Evolutionary conservation across 129 eudicot species (phyloP).

Genomic region (Ambrosia artemisiifolia): DNA sequence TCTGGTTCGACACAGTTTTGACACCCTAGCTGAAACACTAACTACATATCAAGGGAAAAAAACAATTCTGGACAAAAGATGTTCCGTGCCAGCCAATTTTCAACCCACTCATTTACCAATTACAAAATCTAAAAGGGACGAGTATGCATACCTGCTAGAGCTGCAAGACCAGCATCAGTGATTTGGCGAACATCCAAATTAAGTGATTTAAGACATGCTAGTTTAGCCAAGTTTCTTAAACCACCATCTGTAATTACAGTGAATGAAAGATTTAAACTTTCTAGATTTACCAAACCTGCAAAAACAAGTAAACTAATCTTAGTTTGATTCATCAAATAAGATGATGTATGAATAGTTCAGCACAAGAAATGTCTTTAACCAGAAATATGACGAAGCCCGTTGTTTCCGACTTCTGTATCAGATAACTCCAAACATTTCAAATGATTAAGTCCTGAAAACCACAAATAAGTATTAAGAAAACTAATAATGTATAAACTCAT

Average conservation of each 20-base stretch:
- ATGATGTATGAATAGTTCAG: neutral
- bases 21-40: too few relatives aligned
- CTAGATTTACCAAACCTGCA: constrained; percentile 67
- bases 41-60: too few relatives aligned
- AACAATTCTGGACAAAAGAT: neutral
- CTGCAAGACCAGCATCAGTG: constrained; percentile 90
- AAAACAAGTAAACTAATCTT: neutral
- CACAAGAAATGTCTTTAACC: constrained; percentile 39
- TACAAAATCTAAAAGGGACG: neutral
- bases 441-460: constrained; percentile 53
- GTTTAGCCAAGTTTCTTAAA: constrained; percentile 58
- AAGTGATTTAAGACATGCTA: constrained; percentile 69
- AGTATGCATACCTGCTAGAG: constrained; percentile 65
- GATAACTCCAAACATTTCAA: constrained; percentile 82
- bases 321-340: neutral
- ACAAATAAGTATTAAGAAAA: neutral
- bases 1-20: too few relatives aligned
- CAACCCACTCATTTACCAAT: neutral
- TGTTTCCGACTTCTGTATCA: constrained; percentile 92
- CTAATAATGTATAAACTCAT: neutral
- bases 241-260: constrained; percentile 82
- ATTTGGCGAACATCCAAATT: constrained; percentile 92
- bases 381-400: constrained; percentile 75
- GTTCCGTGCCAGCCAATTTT: neutral
- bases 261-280: constrained; percentile 90